Conservation (phyloP, 139 green algal genomes). For the Spirogloea muscicola region DNA sequence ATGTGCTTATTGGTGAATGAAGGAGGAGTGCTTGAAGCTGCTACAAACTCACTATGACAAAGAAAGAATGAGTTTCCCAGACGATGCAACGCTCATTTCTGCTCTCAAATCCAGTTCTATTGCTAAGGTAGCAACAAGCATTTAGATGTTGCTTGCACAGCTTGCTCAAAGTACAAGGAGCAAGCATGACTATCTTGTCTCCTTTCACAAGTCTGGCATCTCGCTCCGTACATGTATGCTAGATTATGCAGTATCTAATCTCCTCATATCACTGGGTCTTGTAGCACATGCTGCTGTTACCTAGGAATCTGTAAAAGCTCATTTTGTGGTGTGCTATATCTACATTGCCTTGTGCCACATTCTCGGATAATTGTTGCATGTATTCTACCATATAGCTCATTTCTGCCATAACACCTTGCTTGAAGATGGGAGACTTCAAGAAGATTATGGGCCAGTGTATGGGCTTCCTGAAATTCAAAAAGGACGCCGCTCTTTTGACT, state of each 20-base stretch:
- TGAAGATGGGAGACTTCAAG: conserved; percentile 59
- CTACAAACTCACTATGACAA: conserved; percentile 48
- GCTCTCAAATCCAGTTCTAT: conserved; percentile 52
- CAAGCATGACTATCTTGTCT: not conserved
- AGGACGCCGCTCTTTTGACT: conserved; percentile 63
- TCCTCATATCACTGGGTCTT: not conserved
- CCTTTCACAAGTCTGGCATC: not conserved
- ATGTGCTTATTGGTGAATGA: conserved; percentile 33
- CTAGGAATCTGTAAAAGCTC: too few relatives aligned
- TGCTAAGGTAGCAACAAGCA: not conserved
- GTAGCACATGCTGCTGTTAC: too few relatives aligned
- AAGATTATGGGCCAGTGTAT: conserved; percentile 72
- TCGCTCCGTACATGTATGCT: not conserved
- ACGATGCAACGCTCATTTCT: conserved; percentile 50
- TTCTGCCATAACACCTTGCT: not conserved
- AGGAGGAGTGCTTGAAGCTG: conserved; percentile 57
- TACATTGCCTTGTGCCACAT: not conserved
- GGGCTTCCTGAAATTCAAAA: conserved; percentile 90
- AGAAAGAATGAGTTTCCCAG: conserved; percentile 48
- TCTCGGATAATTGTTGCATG: not conserved
- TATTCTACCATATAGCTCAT: not conserved
- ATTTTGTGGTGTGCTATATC: not conserved
- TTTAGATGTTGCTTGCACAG: not conserved
- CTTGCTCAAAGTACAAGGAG: not conserved
- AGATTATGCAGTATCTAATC: not conserved